These are phyloP conservation scores for Salvia miltiorrhiza DNA, from an alignment of 257 asterid genomes.

Conservation along the genomic window DNA sequence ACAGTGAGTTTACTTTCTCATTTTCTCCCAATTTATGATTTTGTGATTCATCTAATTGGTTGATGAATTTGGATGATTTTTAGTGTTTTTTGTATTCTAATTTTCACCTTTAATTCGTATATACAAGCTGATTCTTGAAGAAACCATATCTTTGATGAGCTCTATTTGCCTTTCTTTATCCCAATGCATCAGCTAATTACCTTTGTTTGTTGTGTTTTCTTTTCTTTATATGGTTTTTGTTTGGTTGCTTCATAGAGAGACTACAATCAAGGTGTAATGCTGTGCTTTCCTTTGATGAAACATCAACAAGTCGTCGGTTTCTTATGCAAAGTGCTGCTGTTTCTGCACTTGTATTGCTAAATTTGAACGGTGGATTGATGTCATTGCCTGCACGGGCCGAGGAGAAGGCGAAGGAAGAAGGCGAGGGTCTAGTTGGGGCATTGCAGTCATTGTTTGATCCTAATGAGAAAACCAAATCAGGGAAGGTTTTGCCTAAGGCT, in stretches of 20 bases:
- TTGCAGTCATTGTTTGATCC: slow-evolving; percentile 74
- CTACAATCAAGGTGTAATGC: slow-evolving; percentile 30
- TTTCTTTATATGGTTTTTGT: neutral
- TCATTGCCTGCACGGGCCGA: slow-evolving; percentile 50
- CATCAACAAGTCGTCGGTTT: slow-evolving; percentile 45
- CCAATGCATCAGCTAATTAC: neutral
- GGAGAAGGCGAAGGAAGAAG: slow-evolving; percentile 42
- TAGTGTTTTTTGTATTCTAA: neutral
- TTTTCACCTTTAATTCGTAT: neutral
- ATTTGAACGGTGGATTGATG: slow-evolving; percentile 25
- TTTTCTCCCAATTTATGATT: neutral
- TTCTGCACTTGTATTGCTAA: slow-evolving; percentile 36
- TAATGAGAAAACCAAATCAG: slow-evolving; percentile 81
- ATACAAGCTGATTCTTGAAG: neutral
- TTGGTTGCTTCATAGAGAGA: slow-evolving; percentile 30
- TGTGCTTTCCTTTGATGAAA: slow-evolving; percentile 23
- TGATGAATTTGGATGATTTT: neutral
- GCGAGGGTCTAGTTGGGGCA: slow-evolving; percentile 56
- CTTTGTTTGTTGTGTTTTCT: neutral
- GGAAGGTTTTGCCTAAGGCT: slow-evolving; percentile 80
- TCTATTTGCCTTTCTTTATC: neutral
- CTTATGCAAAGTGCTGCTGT: slow-evolving; percentile 33
- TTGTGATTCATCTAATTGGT: neutral
- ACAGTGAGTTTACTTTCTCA: slow-evolving; percentile 22
- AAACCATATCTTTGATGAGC: neutral